A percentile compares a stretch with the other conserved stretches of the same genome.
These are phyloP conservation scores for Pichia sp. DNA, from an alignment of 1,139 yeast genomes.

Conservation along the genomic window DNA sequence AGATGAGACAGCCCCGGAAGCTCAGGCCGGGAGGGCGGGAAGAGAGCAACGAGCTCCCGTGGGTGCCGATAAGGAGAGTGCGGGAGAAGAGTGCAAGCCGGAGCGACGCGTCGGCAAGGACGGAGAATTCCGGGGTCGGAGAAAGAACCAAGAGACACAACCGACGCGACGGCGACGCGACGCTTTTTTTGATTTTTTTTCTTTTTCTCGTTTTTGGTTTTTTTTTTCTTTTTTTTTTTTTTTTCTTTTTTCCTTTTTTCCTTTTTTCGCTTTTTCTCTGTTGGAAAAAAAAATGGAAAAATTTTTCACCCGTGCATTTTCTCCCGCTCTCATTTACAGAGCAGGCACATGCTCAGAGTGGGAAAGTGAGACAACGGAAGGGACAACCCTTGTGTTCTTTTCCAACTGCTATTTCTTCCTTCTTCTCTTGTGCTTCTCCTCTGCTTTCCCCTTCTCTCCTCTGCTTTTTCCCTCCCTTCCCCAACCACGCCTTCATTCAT, in stretches of 20 bases:
- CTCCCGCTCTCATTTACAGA: background rate
- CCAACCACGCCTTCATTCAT: conserved; percentile 4
- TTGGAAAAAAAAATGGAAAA: conserved; percentile 2
- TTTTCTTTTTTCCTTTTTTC: conserved; percentile 4
- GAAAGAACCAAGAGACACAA: too few relatives aligned
- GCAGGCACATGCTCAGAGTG: background rate
- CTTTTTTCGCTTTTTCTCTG: background rate
- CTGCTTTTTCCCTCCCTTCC: conserved; percentile 1
- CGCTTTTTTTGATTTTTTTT: background rate
- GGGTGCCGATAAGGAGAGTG: too few relatives aligned
- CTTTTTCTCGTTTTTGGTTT: background rate
- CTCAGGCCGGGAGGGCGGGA: too few relatives aligned
- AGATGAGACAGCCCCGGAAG: too few relatives aligned
- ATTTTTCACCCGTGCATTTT: conserved; percentile 2
- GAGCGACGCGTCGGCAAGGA: too few relatives aligned
- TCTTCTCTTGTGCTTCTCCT: too few relatives aligned
- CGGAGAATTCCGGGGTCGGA: too few relatives aligned
- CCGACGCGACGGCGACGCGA: background rate
- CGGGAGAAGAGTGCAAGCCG: too few relatives aligned
- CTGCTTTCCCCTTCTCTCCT: conserved; percentile 1
- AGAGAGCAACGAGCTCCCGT: too few relatives aligned
- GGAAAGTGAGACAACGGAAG: background rate
- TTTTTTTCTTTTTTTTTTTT: background rate
- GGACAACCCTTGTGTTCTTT: background rate
- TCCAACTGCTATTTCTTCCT: too few relatives aligned